Evolutionary conservation across 768 basidiomycete genomes (phyloP).

Genomic region (Mycena polygramma): DNA sequence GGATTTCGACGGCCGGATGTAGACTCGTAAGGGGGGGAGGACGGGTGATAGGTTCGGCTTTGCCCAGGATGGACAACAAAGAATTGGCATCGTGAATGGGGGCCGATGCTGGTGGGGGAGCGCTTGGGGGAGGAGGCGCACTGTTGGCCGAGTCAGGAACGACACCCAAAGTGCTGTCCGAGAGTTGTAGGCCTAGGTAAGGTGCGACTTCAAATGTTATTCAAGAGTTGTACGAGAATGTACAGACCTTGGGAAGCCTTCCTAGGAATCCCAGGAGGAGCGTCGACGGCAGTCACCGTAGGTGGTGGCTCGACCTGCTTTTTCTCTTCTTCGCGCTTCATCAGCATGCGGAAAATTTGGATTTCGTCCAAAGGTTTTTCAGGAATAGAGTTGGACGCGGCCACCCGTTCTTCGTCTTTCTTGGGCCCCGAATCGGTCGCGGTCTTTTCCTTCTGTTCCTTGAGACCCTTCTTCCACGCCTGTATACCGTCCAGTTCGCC

Average conservation of each 20-base stretch:
- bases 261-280: conserved; percentile 29
- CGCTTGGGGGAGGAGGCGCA: conserved; percentile 16
- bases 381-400: conserved; percentile 39
- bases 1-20: conserved; percentile 20
- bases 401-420: conserved; percentile 30
- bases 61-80: conserved; percentile 38
- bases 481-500: conserved; percentile 89
- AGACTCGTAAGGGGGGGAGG: conserved; percentile 24
- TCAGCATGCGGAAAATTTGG: conserved; percentile 84
- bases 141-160: conserved; percentile 5
- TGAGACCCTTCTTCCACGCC: conserved; percentile 88
- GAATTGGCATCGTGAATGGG: conserved; percentile 26
- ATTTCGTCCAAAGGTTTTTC: conserved; percentile 80
- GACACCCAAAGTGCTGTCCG: conserved; percentile 9
- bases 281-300: conserved; percentile 18
- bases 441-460: conserved; percentile 71
- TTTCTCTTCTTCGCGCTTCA: conserved; percentile 80
- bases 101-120: conserved; percentile 11
- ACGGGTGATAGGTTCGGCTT: conserved; percentile 30
- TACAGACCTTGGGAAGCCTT: conserved; percentile 33
- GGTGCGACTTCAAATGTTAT: neutral
- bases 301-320: conserved; percentile 48
- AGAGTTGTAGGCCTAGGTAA: neutral
- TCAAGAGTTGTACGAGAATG: neutral
- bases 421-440: conserved; percentile 15